Percentiles rank a stretch among this genome's conserved stretches.
Conservation (phyloP, 2,329 filamentous ascomycete genomes). For the Pleurostoma richardsiae region DNA sequence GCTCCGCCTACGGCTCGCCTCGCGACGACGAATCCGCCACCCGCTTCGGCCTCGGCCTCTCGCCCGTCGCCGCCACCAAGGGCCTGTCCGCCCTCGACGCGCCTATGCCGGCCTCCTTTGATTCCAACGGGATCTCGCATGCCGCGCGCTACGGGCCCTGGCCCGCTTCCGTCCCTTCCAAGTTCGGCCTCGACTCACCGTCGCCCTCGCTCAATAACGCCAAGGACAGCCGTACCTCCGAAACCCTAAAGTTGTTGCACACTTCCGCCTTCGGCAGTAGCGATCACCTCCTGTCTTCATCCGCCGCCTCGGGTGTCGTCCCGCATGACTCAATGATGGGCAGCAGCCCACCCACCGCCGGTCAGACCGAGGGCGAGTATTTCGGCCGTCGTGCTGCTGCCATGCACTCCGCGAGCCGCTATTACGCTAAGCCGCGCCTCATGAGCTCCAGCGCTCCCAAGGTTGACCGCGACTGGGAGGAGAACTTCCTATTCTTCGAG, state of each 20-base stretch:
- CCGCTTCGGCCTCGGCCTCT: constrained; percentile 67
- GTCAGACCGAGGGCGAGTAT: constrained; percentile 49
- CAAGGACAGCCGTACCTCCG: constrained; percentile 56
- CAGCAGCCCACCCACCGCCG: constrained; percentile 45
- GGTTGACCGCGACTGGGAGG: constrained; percentile 59
- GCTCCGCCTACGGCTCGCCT: constrained; percentile 74
- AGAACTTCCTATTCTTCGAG: constrained; percentile 69
- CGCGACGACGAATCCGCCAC: constrained; percentile 59
- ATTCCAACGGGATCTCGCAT: constrained; percentile 91
- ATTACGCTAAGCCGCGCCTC: constrained; percentile 62
- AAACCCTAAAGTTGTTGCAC: constrained; percentile 60
- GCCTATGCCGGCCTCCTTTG: constrained; percentile 88
- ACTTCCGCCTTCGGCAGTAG: constrained; percentile 64
- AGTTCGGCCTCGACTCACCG: constrained; percentile 84
- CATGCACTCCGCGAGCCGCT: constrained; percentile 57
- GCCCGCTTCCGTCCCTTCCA: constrained; percentile 86
- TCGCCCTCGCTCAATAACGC: constrained; percentile 65
- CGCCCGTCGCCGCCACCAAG: constrained; percentile 63
- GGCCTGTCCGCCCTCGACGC: constrained; percentile 88
- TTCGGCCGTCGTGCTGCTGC: constrained; percentile 56
- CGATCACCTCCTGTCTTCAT: constrained; percentile 49
- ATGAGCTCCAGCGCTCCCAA: constrained; percentile 65
- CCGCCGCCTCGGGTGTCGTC: constrained; percentile 22
- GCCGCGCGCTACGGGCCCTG: constrained; percentile 86
- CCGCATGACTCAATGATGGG: constrained; percentile 28